A percentile compares a stretch with the other conserved stretches of the same genome.
Conservation (phyloP, 2,329 filamentous ascomycete species). For the Fusarium odoratissimum region DNA sequence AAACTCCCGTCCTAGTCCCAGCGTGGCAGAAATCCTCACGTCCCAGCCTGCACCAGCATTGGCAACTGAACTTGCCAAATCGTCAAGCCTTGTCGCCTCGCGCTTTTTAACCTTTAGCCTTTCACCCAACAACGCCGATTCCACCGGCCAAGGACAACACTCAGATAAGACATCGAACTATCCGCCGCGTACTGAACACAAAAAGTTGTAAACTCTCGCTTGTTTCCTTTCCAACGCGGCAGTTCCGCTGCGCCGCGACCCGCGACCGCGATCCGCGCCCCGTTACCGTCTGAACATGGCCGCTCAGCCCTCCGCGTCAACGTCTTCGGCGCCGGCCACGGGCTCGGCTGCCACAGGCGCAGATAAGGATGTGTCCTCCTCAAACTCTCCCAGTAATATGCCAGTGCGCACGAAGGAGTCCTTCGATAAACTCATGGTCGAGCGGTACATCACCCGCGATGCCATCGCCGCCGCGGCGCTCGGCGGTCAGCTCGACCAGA, state of each 20-base stretch:
- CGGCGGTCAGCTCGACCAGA: conserved; percentile 62
- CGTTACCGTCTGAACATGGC: conserved; percentile 54
- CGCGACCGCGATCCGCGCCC: conserved; percentile 44
- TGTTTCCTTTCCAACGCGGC: conserved; percentile 51
- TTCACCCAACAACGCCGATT: conserved; percentile 24
- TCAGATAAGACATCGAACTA: conserved; percentile 6
- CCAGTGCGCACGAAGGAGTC: conserved; percentile 66
- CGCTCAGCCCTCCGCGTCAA: conserved; percentile 55
- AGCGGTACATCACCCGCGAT: conserved; percentile 66
- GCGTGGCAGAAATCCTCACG: conserved; percentile 45
- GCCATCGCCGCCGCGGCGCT: conserved; percentile 65
- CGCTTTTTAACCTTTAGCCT: conserved; percentile 25
- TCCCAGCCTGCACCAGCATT: conserved; percentile 11
- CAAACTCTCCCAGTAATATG: conserved; percentile 44
- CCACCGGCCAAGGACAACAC: conserved; percentile 22
- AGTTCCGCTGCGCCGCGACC: conserved; percentile 49
- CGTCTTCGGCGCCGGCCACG: conserved; percentile 48
- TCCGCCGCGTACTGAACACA: conserved; percentile 32
- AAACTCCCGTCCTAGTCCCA: conserved; percentile 34
- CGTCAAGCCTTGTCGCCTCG: conserved; percentile 34
- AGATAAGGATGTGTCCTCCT: conserved; percentile 45
- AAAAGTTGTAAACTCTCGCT: conserved; percentile 15
- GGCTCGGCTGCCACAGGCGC: conserved; percentile 48
- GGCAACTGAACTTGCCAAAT: conserved; percentile 27
- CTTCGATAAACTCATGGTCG: conserved; percentile 64